These are phyloP conservation scores for Saccharomycopsis sp. DNA, from an alignment of 805 yeast genomes.

Conservation along the genomic window DNA sequence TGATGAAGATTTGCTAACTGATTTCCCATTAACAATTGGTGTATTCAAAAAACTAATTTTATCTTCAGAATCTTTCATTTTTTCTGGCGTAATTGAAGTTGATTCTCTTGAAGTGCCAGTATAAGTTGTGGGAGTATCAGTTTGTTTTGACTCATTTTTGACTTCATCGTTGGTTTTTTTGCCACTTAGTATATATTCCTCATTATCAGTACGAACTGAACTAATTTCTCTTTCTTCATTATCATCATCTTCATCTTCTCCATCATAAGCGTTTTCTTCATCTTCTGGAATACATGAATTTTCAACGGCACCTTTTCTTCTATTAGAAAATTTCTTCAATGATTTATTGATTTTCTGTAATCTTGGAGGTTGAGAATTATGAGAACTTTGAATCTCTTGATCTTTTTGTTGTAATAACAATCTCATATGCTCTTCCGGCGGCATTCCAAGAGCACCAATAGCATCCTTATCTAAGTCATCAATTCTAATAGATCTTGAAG, in stretches of 20 bases:
- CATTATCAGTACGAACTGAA: neutral
- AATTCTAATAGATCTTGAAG: slow-evolving; percentile 13
- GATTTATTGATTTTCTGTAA: slow-evolving; percentile 3
- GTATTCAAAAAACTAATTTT: neutral
- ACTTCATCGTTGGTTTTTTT: neutral
- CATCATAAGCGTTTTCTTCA: too few species aligned
- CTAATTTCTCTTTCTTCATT: neutral
- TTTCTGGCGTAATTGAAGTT: neutral
- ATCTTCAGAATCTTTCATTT: neutral
- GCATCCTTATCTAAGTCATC: slow-evolving; percentile 11
- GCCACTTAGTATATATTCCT: too few species aligned
- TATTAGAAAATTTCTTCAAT: slow-evolving; percentile 3
- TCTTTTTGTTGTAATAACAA: neutral
- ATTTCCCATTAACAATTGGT: neutral
- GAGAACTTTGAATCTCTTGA: neutral
- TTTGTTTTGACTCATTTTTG: neutral
- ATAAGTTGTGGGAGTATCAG: too few species aligned
- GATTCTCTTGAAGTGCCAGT: neutral
- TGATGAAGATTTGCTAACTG: slow-evolving; percentile 8
- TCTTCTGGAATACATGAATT: neutral
- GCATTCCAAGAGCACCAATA: slow-evolving; percentile 14
- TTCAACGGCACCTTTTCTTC: slow-evolving; percentile 3
- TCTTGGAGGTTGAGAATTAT: neutral
- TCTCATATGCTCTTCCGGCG: slow-evolving; percentile 12
- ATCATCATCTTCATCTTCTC: neutral